phyloP scores from a whole-genome alignment of 805 yeast species.

The Scheffersomyces lignosus region DNA sequence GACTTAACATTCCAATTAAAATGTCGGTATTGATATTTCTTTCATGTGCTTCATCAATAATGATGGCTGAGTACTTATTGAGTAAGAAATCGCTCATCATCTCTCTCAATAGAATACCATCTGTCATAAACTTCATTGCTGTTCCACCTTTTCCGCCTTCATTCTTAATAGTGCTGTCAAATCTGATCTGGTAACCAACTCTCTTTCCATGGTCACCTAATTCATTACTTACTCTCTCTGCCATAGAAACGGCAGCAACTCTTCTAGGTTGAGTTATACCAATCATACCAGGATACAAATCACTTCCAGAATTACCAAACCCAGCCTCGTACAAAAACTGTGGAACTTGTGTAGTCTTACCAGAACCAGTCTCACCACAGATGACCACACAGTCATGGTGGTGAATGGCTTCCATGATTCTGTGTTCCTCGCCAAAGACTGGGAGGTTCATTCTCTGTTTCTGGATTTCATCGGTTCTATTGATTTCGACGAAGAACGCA shows the following conservation, averaged over 20 bases:
- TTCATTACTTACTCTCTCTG: constrained; percentile 74
- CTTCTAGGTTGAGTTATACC: constrained; percentile 96
- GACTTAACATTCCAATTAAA: constrained; percentile 88
- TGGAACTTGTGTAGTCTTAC: constrained; percentile 98
- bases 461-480: constrained; percentile 67
- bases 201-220: constrained; percentile 67
- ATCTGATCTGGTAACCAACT: constrained; percentile 82
- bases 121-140: constrained; percentile 86
- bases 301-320: constrained; percentile 66
- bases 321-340: constrained; percentile 94
- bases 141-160: constrained; percentile 52
- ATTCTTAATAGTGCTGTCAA: constrained; percentile 64
- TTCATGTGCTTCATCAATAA: constrained; percentile 98
- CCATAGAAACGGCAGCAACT: constrained; percentile 93
- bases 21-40: constrained; percentile 95
- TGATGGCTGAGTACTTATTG: constrained; percentile 77
- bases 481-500: constrained; percentile 67
- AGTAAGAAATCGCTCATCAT: constrained; percentile 86
- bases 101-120: constrained; percentile 90
- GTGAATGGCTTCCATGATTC: constrained; percentile 92
- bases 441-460: constrained; percentile 72
- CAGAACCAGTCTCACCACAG: constrained; percentile 98
- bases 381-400: constrained; percentile 88
- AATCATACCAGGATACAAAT: constrained; percentile 77
- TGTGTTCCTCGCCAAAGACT: constrained; percentile 86